These are phyloP conservation scores for Ophiostoma populinum DNA, from an alignment of 2,329 filamentous ascomycete genomes.

Conservation along the genomic window DNA sequence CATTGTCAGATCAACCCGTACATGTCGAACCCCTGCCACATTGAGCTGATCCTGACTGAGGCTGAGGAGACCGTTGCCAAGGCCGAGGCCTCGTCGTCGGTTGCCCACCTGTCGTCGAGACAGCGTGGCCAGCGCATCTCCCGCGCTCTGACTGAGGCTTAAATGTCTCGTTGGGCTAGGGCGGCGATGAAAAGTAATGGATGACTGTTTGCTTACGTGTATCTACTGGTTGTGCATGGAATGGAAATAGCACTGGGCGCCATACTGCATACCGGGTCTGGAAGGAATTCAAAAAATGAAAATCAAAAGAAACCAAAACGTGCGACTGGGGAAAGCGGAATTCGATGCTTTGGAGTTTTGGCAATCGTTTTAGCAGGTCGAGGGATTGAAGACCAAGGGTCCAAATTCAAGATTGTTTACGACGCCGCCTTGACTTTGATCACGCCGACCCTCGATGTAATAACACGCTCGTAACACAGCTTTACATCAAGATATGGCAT, in stretches of 20 bases:
- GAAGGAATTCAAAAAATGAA: background rate
- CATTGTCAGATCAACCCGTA: constrained; percentile 85
- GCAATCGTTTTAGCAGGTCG: constrained; percentile 1
- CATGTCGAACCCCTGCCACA: constrained; percentile 99
- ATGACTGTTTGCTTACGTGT: constrained; percentile 2
- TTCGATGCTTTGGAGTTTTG: constrained; percentile 1
- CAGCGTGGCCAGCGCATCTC: constrained; percentile 64
- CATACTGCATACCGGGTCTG: background rate
- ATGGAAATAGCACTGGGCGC: background rate
- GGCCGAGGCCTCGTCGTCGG: constrained; percentile 51
- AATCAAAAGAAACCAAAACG: constrained; percentile 1
- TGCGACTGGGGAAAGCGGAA: background rate
- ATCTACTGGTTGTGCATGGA: constrained; percentile 5
- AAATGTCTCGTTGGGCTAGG: constrained; percentile 14
- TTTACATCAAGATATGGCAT: background rate
- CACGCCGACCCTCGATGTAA: background rate
- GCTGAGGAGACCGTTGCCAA: constrained; percentile 92
- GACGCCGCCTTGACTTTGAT: background rate
- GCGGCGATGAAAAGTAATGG: background rate
- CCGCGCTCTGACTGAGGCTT: constrained; percentile 48
- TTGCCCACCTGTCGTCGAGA: constrained; percentile 66
- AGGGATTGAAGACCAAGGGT: background rate
- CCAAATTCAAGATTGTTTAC: background rate
- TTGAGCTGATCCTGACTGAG: constrained; percentile 98
- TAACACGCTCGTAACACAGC: background rate